Evolutionary conservation across 129 eudicot species (phyloP).

Genomic region (Apium graveolens): DNA sequence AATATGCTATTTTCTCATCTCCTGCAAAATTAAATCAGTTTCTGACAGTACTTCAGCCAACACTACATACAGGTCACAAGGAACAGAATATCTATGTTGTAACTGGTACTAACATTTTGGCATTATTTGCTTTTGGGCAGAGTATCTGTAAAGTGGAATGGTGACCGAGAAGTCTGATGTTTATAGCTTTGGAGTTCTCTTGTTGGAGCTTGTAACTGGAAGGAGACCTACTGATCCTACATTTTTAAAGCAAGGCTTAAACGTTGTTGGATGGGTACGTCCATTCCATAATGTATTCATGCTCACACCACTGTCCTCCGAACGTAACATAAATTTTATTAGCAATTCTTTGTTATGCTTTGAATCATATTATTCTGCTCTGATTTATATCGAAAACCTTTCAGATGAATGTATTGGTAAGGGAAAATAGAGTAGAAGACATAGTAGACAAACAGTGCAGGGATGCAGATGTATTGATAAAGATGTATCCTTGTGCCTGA

Average conservation of each 20-base stretch:
- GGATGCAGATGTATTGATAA: slow-evolving; percentile 57
- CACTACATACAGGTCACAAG: not conserved
- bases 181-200: slow-evolving; percentile 90
- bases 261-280: slow-evolving; percentile 96
- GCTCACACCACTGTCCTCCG: not conserved
- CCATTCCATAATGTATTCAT: not conserved
- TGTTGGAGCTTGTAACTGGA: slow-evolving; percentile 89
- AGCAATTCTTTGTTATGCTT: not conserved
- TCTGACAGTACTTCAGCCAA: not conserved
- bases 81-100: not conserved
- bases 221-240: slow-evolving; percentile 91
- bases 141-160: slow-evolving; percentile 91
- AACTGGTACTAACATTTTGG: not conserved
- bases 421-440: slow-evolving; percentile 5
- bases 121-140: slow-evolving; percentile 28
- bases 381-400: not conserved
- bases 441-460: slow-evolving; percentile 33
- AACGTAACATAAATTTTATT: not conserved
- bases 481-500: too few species aligned
- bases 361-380: not conserved
- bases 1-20: not conserved
- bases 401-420: slow-evolving; percentile 1
- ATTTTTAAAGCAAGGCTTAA: slow-evolving; percentile 73
- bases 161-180: slow-evolving; percentile 95
- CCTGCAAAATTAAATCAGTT: not conserved